phyloP scores from a whole-genome alignment of 495 filamentous ascomycete genomes.

The Lepidopterella palustris region DNA sequence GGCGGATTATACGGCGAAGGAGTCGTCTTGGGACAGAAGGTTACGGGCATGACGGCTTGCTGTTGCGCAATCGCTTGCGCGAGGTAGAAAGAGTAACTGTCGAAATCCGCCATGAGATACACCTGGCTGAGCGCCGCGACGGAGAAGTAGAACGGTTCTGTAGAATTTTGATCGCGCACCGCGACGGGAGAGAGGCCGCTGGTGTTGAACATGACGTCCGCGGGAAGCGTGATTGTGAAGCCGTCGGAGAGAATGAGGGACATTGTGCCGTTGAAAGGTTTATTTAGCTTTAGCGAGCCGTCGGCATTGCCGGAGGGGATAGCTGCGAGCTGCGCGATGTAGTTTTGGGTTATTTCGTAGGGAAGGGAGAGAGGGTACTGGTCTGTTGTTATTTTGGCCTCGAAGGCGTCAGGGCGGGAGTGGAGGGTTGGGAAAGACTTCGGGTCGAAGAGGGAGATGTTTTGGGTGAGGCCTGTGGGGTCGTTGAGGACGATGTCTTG shows the following conservation, averaged over 20 bases:
- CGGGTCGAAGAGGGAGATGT: slow-evolving; percentile 30
- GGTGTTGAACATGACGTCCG: slow-evolving; percentile 26
- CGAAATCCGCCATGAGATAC: slow-evolving; percentile 36
- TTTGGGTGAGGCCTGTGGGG: slow-evolving; percentile 11
- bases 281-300: slow-evolving; percentile 26
- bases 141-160: slow-evolving; percentile 30
- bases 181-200: slow-evolving; percentile 31
- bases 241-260: slow-evolving; percentile 31
- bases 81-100: slow-evolving; percentile 30
- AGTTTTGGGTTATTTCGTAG: slow-evolving; percentile 33
- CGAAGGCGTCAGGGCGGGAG: slow-evolving; percentile 20
- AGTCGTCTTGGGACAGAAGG: slow-evolving; percentile 28
- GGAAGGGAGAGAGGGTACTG: slow-evolving; percentile 33
- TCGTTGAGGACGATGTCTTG: slow-evolving; percentile 30
- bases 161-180: slow-evolving; percentile 8
- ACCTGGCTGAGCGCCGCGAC: slow-evolving; percentile 31
- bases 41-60: slow-evolving; percentile 28
- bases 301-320: slow-evolving; percentile 24
- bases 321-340: slow-evolving; percentile 24
- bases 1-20: slow-evolving; percentile 22
- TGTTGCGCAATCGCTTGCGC: slow-evolving; percentile 28
- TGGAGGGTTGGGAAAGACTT: slow-evolving; percentile 22
- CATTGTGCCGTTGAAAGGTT: slow-evolving; percentile 28
- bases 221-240: slow-evolving; percentile 30
- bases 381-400: slow-evolving; percentile 31